Evolutionary conservation across 1,139 yeast species (phyloP), one percentile per base, ranked within the genome.

Genomic region (Spathaspora jeffriesii): DNA sequence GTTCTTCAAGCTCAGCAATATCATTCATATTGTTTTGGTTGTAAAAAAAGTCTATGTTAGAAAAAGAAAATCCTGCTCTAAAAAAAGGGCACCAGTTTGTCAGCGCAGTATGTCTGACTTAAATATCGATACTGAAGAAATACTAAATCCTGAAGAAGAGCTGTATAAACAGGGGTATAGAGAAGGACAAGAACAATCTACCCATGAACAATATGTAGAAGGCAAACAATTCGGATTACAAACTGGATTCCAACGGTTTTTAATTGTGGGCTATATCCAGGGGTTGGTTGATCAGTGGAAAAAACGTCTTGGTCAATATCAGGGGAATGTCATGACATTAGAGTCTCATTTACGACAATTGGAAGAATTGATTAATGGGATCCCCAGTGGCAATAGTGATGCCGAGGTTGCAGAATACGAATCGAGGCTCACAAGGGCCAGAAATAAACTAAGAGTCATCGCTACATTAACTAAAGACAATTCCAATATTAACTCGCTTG

Each of bases 191-290:
- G 61, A 62, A 11, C 73, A 70, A 43, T 69, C 76, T 1, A 65
- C 78, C 0, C 58, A 55, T 42, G 68, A 71, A 40, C 80, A 78
- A 42, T 70, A 67, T 46, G 53, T 75, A 1, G 96, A 88, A 61
- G 96, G 96, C 2, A 83, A 82, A 55, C 88, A 85, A 54, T 85
- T 78, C 58, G 96, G 96, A 0, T 73, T 85, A 45, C 95, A 88
- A 58, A 85, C 90, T 0, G 95, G 91, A 0, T 87, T 81, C 58
- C 92, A 86, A 62, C 68, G 92, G 51, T 85, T 77, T 55, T 57
- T 84, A 13, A 64, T 85, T 0, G 62, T 87, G 3, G 96, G 96
- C 0, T 81, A 84, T 46, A 72, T 88, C 5, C 66, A 71, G 42
- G 89, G 89, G 6, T 63, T 87, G 5, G 59, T 79, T 1, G 68